Percentiles rank a stretch among this genome's conserved stretches.
These are phyloP conservation scores for Micractinium sp. DNA, from an alignment of 139 green algal species.

Conservation along the genomic window DNA sequence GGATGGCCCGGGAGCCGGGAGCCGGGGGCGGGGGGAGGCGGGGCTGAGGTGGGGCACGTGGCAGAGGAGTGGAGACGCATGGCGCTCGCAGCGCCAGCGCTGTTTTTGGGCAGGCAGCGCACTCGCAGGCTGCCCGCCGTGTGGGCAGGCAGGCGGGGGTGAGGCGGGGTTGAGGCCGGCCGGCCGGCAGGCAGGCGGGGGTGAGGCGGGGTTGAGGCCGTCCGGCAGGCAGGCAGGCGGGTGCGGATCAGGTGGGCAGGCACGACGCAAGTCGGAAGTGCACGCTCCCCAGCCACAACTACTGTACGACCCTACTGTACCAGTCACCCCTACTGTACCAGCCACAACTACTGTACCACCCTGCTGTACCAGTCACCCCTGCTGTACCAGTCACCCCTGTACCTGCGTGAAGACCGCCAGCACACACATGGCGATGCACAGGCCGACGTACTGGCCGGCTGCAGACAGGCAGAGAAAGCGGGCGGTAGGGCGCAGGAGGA, in stretches of 20 bases:
- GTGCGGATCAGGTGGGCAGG: neutral
- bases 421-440: slow-evolving; percentile 30
- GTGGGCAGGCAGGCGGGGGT: neutral
- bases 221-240: too few species aligned
- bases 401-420: slow-evolving; percentile 29
- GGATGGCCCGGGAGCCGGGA: too few species aligned
- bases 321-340: too few species aligned
- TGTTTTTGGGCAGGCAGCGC: too few species aligned
- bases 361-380: too few species aligned
- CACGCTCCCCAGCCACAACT: neutral
- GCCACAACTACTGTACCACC: too few species aligned
- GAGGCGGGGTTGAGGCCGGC: too few species aligned
- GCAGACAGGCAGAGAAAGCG: neutral
- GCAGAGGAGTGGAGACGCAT: too few species aligned
- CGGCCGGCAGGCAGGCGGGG: too few species aligned
- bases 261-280: neutral
- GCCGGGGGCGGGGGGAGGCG: neutral
- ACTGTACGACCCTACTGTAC: too few species aligned
- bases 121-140: neutral
- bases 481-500: neutral
- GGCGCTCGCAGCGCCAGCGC: too few species aligned
- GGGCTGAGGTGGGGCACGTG: neutral
- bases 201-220: too few species aligned
- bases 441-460: slow-evolving; percentile 36
- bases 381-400: neutral